Base-by-base conservation (phyloP, 768 basidiomycete genomes). In the Paxillus rubicundulus region DNA sequence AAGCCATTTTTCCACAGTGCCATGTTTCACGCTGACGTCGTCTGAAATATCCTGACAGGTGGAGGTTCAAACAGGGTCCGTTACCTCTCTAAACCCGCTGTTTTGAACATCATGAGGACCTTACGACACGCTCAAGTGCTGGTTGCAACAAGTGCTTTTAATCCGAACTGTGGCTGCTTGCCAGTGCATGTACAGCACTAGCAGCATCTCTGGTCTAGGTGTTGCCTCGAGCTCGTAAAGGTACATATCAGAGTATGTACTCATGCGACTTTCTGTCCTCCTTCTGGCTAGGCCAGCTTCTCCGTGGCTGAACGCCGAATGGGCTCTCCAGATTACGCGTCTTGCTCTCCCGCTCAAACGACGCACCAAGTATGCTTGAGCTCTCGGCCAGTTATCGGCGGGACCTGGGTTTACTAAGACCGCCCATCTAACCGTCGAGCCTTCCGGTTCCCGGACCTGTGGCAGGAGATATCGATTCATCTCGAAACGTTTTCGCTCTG, bases 1-100 rank as follows among this genome's bases (percentile, higher is more conserved):
- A 69, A 49, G 39, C 49, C 47, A 8, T 54, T 49, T 39, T 46
- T 61, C 49, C 55, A 55, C 62, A 17, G 21, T 17, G 7, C 18
- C 24, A 17, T 45, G 18, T 20, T n/a, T n/a, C n/a, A n/a, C n/a
- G n/a, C 34, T 34, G 38, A 13, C 20, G 5, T 9, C 5, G 9
- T 12, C 24, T 24, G 16, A 33, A 17, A 30, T 20, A 24, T 24
- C 24, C 4, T 24, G 24, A 24, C 24, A 21, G 6, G 24, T 24
- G 24, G 20, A 14, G 27, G 24, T 13, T 49, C 48, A 13, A 9
- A 50, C 41, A 49, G 40, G 9, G 18, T n/a, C 9, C 27, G 45
- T 34, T 24, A 10, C 48, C 53, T 50, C 48, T 54, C 48, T 54
- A 50, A 43, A 37, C 17, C 53, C 48, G 53, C 36, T 39, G 14